Conservation (phyloP, 1,284 basidiomycete species). For the Ceratobasidium sp. region DNA sequence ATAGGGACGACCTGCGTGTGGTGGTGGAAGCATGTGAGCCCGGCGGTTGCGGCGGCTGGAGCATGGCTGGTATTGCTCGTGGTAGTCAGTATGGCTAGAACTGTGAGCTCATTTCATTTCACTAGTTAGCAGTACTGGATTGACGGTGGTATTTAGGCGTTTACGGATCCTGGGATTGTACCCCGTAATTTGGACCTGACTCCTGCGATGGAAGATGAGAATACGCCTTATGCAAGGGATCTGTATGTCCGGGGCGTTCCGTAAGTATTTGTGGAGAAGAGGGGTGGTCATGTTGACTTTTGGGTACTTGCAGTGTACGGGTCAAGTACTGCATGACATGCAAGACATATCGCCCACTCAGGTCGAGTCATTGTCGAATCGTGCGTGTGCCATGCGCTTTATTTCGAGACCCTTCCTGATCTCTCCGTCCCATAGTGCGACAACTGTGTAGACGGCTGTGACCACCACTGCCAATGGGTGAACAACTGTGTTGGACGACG, state of each 20-base stretch:
- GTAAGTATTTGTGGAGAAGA: constrained; percentile 62
- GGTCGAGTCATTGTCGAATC: constrained; percentile 93
- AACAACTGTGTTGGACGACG: constrained; percentile 93
- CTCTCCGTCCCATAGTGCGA: constrained; percentile 70
- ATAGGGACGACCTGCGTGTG: constrained; percentile 86
- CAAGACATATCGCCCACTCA: constrained; percentile 86
- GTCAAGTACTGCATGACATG: constrained; percentile 94
- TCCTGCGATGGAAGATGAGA: constrained; percentile 66
- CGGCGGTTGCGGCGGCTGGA: constrained; percentile 77
- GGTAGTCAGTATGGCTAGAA: constrained; percentile 78
- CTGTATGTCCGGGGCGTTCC: constrained; percentile 78
- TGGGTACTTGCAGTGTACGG: constrained; percentile 68
- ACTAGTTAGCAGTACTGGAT: constrained; percentile 40
- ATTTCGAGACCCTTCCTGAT: constrained; percentile 18
- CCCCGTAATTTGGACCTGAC: constrained; percentile 86
- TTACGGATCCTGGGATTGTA: constrained; percentile 89
- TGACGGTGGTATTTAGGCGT: constrained; percentile 63
- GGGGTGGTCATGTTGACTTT: background rate
- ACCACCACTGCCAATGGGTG: constrained; percentile 95
- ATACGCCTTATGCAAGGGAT: constrained; percentile 80
- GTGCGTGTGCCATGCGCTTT: constrained; percentile 58
- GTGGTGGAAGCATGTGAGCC: constrained; percentile 83
- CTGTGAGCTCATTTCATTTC: constrained; percentile 61
- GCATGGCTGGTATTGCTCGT: constrained; percentile 82
- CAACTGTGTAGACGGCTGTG: constrained; percentile 90